Percentiles rank a stretch among this genome's conserved stretches.
These are phyloP conservation scores for Monosporozyma aerobia DNA, from an alignment of 805 yeast species.

Conservation along the genomic window DNA sequence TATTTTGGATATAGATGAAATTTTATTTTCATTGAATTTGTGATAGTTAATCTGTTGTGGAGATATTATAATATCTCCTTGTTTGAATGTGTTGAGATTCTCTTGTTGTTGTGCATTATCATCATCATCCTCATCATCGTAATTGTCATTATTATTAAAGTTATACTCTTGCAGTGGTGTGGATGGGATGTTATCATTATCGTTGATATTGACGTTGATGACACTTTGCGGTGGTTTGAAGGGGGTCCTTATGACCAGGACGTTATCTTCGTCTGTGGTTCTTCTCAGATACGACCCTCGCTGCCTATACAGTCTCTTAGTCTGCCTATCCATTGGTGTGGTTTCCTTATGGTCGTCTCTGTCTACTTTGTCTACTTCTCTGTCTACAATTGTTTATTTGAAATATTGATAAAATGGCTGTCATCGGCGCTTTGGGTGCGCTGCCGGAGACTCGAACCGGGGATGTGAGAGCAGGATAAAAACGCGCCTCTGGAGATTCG, in stretches of 20 bases:
- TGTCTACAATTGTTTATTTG: neutral
- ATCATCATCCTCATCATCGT: neutral
- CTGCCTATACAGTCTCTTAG: constrained; percentile 24
- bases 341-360: neutral
- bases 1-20: constrained; percentile 16
- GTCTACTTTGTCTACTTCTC: neutral
- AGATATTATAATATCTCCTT: neutral
- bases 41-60: neutral
- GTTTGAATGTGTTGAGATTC: neutral
- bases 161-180: neutral
- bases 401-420: too few species aligned
- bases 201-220: too few species aligned
- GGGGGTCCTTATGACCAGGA: constrained; percentile 15
- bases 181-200: neutral
- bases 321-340: constrained; percentile 14
- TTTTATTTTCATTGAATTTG: neutral
- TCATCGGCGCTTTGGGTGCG: too few species aligned
- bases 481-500: too few species aligned
- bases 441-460: too few species aligned
- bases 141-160: neutral
- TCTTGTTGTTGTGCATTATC: constrained; percentile 3
- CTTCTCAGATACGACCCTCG: constrained; percentile 25
- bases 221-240: neutral
- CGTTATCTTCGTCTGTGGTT: constrained; percentile 16
- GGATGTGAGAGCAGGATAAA: too few species aligned